phyloP scores from a whole-genome alignment of 495 filamentous ascomycete species.

The Penicillium cataractarum region DNA sequence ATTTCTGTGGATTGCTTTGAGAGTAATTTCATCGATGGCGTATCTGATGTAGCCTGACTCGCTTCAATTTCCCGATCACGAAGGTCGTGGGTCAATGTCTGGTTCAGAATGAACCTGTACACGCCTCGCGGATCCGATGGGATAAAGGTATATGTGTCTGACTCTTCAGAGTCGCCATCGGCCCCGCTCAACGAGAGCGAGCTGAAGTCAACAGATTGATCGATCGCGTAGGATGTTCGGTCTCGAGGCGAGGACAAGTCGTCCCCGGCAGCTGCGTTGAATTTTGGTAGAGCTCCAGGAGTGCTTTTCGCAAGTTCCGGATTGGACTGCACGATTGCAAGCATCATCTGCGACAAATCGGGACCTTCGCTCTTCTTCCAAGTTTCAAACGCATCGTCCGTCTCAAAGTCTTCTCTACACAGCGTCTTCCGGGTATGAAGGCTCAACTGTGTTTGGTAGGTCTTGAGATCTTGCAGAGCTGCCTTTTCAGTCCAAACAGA shows the following conservation, averaged over 20 bases:
- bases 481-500: slow-evolving; percentile 87
- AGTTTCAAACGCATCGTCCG: slow-evolving; percentile 83
- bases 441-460: slow-evolving; percentile 86
- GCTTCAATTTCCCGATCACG: slow-evolving; percentile 59
- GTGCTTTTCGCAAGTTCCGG: slow-evolving; percentile 80
- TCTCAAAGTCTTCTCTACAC: slow-evolving; percentile 82
- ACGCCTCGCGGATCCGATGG: slow-evolving; percentile 81
- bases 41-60: slow-evolving; percentile 54
- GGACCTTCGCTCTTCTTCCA: slow-evolving; percentile 87
- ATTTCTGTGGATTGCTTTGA: slow-evolving; percentile 83
- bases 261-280: slow-evolving; percentile 47
- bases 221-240: slow-evolving; percentile 65
- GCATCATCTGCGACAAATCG: slow-evolving; percentile 89
- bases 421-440: slow-evolving; percentile 78
- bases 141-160: slow-evolving; percentile 80
- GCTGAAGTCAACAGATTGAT: slow-evolving; percentile 78
- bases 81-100: slow-evolving; percentile 72
- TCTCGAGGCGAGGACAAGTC: slow-evolving; percentile 59
- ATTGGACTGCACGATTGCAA: slow-evolving; percentile 82
- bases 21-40: slow-evolving; percentile 63
- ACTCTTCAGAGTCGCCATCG: slow-evolving; percentile 44
- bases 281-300: slow-evolving; percentile 54
- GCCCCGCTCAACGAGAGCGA: slow-evolving; percentile 66
- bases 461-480: slow-evolving; percentile 86
- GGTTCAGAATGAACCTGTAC: slow-evolving; percentile 76